Evolutionary conservation across 2,329 filamentous ascomycete genomes (phyloP).

Genomic region (Alternaria arbusti): DNA sequence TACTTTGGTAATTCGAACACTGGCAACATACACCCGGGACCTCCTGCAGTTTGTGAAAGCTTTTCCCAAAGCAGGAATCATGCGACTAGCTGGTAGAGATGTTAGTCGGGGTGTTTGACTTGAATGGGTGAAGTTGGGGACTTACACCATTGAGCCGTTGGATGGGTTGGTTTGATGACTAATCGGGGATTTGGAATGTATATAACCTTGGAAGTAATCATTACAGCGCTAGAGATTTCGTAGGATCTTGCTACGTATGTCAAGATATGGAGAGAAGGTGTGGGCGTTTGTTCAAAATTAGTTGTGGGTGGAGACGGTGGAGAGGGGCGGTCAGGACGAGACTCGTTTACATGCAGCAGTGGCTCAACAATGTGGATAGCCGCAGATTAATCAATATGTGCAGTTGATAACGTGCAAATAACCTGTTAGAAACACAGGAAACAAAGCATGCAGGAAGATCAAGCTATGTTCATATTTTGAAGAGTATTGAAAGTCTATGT

Average conservation of each 20-base stretch:
- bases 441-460: too few species aligned
- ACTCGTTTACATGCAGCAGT: background rate
- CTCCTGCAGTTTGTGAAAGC: slow-evolving; percentile 27
- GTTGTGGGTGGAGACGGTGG: slow-evolving; percentile 3
- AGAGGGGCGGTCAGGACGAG: background rate
- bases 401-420: too few species aligned
- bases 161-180: slow-evolving; percentile 6
- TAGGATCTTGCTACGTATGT: too few species aligned
- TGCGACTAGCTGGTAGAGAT: slow-evolving; percentile 29
- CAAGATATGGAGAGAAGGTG: too few species aligned
- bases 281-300: background rate
- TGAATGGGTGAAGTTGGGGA: background rate
- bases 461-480: background rate
- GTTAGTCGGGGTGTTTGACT: background rate
- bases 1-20: background rate
- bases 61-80: slow-evolving; percentile 37
- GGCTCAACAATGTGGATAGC: background rate
- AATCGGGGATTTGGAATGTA: background rate
- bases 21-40: slow-evolving; percentile 24
- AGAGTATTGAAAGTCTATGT: slow-evolving; percentile 1
- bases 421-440: too few species aligned
- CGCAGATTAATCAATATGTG: too few species aligned
- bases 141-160: slow-evolving; percentile 27
- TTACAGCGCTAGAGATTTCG: too few species aligned
- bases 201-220: too few species aligned